Conservation (phyloP, 495 filamentous ascomycete species). For the Penicillium pancosmium region DNA sequence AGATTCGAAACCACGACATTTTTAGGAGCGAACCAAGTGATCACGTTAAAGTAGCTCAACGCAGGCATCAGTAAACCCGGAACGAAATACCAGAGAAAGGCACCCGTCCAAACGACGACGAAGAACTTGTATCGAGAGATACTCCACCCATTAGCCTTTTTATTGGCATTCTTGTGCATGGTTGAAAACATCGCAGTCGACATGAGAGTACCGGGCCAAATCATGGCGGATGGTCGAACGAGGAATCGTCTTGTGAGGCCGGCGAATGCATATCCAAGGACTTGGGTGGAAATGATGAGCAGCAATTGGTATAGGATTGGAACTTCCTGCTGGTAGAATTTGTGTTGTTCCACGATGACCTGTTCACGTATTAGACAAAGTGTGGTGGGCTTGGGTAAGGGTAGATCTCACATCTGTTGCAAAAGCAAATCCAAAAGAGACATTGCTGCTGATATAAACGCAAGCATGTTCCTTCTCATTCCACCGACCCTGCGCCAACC, state of each 20-base stretch:
- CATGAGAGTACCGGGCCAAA: conserved; percentile 87
- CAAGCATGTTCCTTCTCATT: conserved; percentile 87
- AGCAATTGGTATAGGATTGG: conserved; percentile 76
- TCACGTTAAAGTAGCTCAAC: conserved; percentile 82
- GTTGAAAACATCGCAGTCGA: conserved; percentile 87
- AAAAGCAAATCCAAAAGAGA: conserved; percentile 89
- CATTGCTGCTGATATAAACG: conserved; percentile 86
- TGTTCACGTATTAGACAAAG: not conserved
- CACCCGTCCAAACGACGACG: conserved; percentile 62
- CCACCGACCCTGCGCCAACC: conserved; percentile 80
- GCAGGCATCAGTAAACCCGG: conserved; percentile 84
- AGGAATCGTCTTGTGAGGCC: conserved; percentile 76
- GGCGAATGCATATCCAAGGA: conserved; percentile 81
- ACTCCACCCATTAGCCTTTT: conserved; percentile 77
- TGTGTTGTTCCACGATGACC: conserved; percentile 78
- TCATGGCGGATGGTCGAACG: conserved; percentile 55
- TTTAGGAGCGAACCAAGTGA: conserved; percentile 84
- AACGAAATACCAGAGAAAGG: conserved; percentile 76
- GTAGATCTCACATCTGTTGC: conserved; percentile 48
- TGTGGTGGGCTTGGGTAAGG: too few species aligned
- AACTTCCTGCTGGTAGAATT: conserved; percentile 82
- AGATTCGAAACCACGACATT: conserved; percentile 62
- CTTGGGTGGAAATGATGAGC: conserved; percentile 81
- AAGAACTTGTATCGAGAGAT: conserved; percentile 85
- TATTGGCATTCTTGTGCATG: conserved; percentile 80